A percentile compares a stretch with the other conserved stretches of the same genome.
These are phyloP conservation scores for Cucurbitaria berberidis DNA, from an alignment of 2,329 filamentous ascomycete genomes.

Conservation along the genomic window DNA sequence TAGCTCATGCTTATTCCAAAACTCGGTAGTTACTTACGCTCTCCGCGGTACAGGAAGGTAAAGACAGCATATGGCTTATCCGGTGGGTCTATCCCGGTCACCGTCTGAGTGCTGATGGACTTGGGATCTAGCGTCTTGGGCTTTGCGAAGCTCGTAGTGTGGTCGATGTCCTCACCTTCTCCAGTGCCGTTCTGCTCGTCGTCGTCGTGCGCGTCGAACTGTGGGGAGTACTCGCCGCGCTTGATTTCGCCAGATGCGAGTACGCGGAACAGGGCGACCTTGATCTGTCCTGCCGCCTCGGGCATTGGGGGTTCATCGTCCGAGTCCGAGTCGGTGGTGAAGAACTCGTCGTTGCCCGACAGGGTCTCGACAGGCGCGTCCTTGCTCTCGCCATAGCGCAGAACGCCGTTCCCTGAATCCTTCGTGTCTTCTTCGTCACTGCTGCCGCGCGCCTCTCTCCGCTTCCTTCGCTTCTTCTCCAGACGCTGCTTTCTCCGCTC, in stretches of 20 bases:
- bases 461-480: conserved; percentile 84
- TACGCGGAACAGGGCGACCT: conserved; percentile 94
- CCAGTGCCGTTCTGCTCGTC: conserved; percentile 71
- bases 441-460: conserved; percentile 62
- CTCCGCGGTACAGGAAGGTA: conserved; percentile 96
- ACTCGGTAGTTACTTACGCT: conserved; percentile 69
- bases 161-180: conserved; percentile 83
- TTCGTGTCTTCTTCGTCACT: conserved; percentile 56
- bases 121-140: conserved; percentile 95
- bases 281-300: conserved; percentile 96
- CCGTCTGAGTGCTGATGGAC: conserved; percentile 97
- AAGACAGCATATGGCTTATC: conserved; percentile 97
- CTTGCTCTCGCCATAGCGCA: conserved; percentile 81
- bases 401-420: conserved; percentile 60
- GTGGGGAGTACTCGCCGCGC: conserved; percentile 95
- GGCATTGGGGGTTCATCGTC: conserved; percentile 86
- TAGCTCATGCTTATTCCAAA: conserved; percentile 10
- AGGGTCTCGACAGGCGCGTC: conserved; percentile 75
- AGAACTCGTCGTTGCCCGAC: conserved; percentile 71
- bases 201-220: conserved; percentile 96
- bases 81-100: conserved; percentile 95
- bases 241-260: conserved; percentile 96
- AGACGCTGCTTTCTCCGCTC: conserved; percentile 69
- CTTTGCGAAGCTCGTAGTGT: conserved; percentile 97
- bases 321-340: conserved; percentile 69